Conservation (phyloP, 1,284 basidiomycete genomes). For the Cryptococcus floricola region DNA sequence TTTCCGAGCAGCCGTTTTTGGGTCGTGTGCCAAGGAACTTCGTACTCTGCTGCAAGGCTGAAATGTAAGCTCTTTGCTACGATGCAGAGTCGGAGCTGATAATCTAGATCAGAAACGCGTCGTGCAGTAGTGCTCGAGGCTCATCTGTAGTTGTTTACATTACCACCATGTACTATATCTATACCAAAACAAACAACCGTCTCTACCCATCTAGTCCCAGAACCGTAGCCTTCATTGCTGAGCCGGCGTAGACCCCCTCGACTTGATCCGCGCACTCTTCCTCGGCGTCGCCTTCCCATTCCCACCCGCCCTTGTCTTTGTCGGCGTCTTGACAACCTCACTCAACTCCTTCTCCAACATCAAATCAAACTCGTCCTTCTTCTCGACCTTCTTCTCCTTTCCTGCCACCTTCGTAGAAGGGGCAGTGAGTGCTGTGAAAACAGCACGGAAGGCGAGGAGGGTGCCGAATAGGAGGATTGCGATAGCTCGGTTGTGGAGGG, state of each 20-base stretch:
- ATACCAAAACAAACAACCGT: too few species aligned
- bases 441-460: slow-evolving; percentile 26
- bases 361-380: slow-evolving; percentile 13
- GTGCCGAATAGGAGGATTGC: slow-evolving; percentile 27
- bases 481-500: slow-evolving; percentile 26
- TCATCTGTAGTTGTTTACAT: too few species aligned
- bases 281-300: slow-evolving; percentile 10
- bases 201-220: too few species aligned
- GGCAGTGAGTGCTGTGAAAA: slow-evolving; percentile 10
- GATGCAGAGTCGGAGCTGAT: not conserved
- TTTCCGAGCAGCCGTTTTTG: too few species aligned
- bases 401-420: slow-evolving; percentile 5
- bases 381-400: slow-evolving; percentile 11
- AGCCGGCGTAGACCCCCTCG: slow-evolving; percentile 2
- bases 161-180: too few species aligned
- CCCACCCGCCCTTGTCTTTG: slow-evolving; percentile 4
- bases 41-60: too few species aligned
- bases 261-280: slow-evolving; percentile 17
- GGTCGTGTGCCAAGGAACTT: too few species aligned
- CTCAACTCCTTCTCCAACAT: slow-evolving; percentile 9
- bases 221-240: not conserved
- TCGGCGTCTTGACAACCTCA: slow-evolving; percentile 18
- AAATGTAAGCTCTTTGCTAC: too few species aligned
- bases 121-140: too few species aligned
- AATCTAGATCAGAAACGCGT: too few species aligned